Conservation (phyloP, 202 grass and related monocot genomes). For the Hordeum pubiflorum region DNA sequence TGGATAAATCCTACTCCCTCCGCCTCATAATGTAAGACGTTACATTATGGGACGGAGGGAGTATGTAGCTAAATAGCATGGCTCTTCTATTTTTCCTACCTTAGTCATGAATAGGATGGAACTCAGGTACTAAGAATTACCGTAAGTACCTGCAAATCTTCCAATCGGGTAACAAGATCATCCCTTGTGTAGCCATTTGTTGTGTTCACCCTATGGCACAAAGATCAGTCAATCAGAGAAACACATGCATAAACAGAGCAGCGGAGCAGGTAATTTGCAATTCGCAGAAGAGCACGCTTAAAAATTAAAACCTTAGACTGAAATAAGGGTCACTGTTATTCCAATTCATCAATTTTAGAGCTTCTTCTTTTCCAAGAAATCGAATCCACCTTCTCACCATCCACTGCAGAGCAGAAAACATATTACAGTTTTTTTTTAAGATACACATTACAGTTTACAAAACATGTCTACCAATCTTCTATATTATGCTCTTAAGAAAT, state of each 20-base stretch:
- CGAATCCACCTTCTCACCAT: slow-evolving; percentile 96
- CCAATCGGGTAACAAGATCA: slow-evolving; percentile 61
- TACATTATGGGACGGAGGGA: too few species aligned
- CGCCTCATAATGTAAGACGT: too few species aligned
- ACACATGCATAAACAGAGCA: slow-evolving; percentile 12
- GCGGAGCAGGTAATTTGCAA: not conserved
- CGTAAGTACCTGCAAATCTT: slow-evolving; percentile 64
- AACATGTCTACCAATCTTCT: slow-evolving; percentile 4
- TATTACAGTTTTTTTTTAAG: not conserved
- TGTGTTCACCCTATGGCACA: slow-evolving; percentile 64
- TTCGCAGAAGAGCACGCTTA: not conserved
- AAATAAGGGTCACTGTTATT: slow-evolving; percentile 84
- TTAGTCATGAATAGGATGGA: not conserved
- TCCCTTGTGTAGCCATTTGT: slow-evolving; percentile 69
- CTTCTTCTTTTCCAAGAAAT: slow-evolving; percentile 65
- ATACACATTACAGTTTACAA: slow-evolving; percentile 13
- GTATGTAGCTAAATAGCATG: not conserved
- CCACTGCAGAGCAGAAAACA: slow-evolving; percentile 55
- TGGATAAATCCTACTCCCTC: not conserved
- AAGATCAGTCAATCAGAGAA: slow-evolving; percentile 21
- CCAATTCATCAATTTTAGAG: slow-evolving; percentile 87
- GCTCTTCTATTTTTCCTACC: slow-evolving; percentile 7
- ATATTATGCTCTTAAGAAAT: not conserved
- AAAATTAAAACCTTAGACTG: slow-evolving; percentile 61
- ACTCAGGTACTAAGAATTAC: slow-evolving; percentile 26